Evolutionary conservation across 139 green algal genomes (phyloP).

Genomic region (Marvania coccoides): DNA sequence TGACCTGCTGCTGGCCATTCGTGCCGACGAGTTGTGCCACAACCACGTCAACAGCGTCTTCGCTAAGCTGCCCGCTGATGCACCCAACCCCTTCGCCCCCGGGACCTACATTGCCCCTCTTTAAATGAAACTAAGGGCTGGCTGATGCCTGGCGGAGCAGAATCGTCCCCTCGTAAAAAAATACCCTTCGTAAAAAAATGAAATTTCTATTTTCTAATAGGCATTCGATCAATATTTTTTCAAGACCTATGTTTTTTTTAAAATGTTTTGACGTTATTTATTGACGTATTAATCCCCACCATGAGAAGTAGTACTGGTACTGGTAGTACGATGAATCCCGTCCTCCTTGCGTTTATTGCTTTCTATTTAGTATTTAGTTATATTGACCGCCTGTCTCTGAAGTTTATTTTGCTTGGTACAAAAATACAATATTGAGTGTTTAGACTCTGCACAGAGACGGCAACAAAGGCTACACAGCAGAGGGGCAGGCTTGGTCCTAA

Average conservation of each 20-base stretch:
- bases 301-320: too few relatives aligned
- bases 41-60: constrained; percentile 88
- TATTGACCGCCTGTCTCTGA: too few relatives aligned
- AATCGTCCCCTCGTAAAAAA: neutral
- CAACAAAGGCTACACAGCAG: too few relatives aligned
- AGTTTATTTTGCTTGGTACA: too few relatives aligned
- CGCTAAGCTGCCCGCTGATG: constrained; percentile 26
- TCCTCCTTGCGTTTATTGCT: too few relatives aligned
- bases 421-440: too few relatives aligned
- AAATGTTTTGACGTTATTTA: neutral
- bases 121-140: neutral
- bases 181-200: neutral
- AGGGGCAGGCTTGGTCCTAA: too few relatives aligned
- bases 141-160: neutral
- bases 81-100: constrained; percentile 60
- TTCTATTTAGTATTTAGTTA: too few relatives aligned
- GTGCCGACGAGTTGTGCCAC: constrained; percentile 82
- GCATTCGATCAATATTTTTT: too few relatives aligned
- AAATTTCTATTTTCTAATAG: too few relatives aligned
- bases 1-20: constrained; percentile 78
- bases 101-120: neutral
- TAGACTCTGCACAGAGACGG: too few relatives aligned
- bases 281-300: neutral
- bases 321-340: too few relatives aligned
- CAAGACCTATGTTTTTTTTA: neutral